These are phyloP conservation scores for Magnaporthales sp. DNA, from an alignment of 2,329 filamentous ascomycete genomes.

Conservation along the genomic window DNA sequence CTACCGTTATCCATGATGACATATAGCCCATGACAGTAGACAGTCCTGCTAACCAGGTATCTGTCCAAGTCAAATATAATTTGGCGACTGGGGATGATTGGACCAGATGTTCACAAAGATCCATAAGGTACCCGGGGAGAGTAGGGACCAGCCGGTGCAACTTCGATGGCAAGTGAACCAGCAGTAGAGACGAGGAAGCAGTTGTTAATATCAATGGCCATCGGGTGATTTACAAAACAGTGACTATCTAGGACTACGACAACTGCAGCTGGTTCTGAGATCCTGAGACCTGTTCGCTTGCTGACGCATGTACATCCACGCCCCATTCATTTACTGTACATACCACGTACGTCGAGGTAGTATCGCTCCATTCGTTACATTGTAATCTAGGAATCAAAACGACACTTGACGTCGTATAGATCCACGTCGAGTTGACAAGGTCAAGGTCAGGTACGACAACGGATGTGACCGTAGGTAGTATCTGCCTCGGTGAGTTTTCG, in stretches of 20 bases:
- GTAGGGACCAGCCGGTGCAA: not conserved
- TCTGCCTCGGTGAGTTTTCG: not conserved
- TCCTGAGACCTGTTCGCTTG: not conserved
- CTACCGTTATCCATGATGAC: conserved; percentile 8
- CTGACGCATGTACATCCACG: not conserved
- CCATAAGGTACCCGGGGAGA: not conserved
- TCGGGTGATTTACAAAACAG: not conserved
- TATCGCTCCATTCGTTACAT: not conserved
- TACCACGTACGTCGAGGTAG: not conserved
- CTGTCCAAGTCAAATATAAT: not conserved
- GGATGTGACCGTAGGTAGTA: not conserved
- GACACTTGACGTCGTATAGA: not conserved
- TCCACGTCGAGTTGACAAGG: not conserved
- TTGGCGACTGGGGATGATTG: not conserved
- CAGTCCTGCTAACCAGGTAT: not conserved
- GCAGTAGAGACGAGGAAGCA: not conserved
- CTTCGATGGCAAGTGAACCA: not conserved
- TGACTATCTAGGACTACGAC: not conserved
- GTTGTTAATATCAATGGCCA: not conserved
- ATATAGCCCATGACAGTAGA: conserved; percentile 8
- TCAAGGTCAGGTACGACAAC: not conserved
- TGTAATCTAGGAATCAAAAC: not conserved
- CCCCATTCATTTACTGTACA: not conserved
- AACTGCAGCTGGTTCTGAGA: not conserved
- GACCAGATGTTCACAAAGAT: not conserved